A percentile compares a stretch with the other conserved stretches of the same genome.
Evolutionary conservation across 371 early-diverging fungal genomes (phyloP).

Genomic region (Dentiscutata heterogama): DNA sequence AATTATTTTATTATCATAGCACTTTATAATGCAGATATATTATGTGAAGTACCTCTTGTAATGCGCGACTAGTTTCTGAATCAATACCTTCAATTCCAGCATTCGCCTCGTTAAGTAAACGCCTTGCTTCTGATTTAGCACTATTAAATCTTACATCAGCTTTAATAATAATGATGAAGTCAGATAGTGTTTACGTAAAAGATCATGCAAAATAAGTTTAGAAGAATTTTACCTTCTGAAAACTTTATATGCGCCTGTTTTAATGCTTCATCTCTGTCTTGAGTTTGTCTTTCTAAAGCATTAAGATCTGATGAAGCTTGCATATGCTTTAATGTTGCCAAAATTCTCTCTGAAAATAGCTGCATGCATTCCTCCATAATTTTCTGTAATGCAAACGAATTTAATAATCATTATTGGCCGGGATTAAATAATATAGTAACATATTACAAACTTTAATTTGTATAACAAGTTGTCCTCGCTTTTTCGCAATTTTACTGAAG

Average conservation of each 20-base stretch:
- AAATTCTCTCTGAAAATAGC: slow-evolving; percentile 39
- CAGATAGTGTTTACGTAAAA: no score
- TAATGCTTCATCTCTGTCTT: slow-evolving; percentile 42
- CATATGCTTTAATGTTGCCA: slow-evolving; percentile 45
- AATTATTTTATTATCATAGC: neutral
- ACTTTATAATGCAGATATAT: neutral
- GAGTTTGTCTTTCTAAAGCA: slow-evolving; percentile 38
- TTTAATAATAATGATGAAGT: slow-evolving; percentile 21
- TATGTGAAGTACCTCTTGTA: slow-evolving; percentile 54
- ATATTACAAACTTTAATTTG: slow-evolving; percentile 40
- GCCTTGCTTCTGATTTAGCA: slow-evolving; percentile 55
- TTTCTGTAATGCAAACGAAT: neutral
- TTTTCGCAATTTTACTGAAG: slow-evolving; percentile 21
- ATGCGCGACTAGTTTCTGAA: slow-evolving; percentile 62
- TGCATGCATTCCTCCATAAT: slow-evolving; percentile 36
- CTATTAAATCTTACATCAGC: slow-evolving; percentile 52
- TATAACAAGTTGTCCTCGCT: slow-evolving; percentile 43
- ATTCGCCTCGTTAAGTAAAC: slow-evolving; percentile 58
- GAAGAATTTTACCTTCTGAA: slow-evolving; percentile 11
- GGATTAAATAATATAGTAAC: neutral
- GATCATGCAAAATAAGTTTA: no score
- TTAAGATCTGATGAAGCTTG: slow-evolving; percentile 47
- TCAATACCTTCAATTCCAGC: slow-evolving; percentile 55
- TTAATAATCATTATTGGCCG: neutral
- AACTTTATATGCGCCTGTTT: slow-evolving; percentile 42